These are phyloP conservation scores for Xylaria hypoxylon DNA, from an alignment of 2,329 filamentous ascomycete species.

Conservation along the genomic window DNA sequence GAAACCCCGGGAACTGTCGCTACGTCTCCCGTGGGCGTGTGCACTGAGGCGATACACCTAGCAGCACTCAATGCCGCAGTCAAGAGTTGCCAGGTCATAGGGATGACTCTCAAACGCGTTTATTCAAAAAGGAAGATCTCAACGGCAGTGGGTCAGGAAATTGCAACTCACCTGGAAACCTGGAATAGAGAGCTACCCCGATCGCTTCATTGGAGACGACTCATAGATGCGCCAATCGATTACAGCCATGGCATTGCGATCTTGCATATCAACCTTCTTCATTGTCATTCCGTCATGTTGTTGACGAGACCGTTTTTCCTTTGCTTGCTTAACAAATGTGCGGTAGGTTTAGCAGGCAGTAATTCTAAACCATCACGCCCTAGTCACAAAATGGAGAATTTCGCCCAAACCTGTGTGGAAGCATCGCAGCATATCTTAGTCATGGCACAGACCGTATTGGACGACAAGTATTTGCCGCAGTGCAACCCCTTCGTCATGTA, in stretches of 20 bases:
- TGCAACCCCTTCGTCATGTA: constrained; percentile 69
- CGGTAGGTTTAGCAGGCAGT: constrained; percentile 50
- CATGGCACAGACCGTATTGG: constrained; percentile 59
- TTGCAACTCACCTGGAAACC: constrained; percentile 63
- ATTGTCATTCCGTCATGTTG: constrained; percentile 72
- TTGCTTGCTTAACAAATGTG: constrained; percentile 62
- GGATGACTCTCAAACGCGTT: constrained; percentile 67
- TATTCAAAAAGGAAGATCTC: constrained; percentile 71
- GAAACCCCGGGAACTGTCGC: constrained; percentile 31
- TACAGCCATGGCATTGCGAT: constrained; percentile 67
- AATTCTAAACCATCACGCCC: constrained; percentile 47
- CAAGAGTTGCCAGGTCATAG: constrained; percentile 68
- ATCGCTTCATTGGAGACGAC: constrained; percentile 63
- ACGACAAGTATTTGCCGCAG: constrained; percentile 60
- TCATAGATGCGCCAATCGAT: constrained; percentile 54
- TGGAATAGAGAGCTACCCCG: constrained; percentile 64
- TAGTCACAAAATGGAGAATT: constrained; percentile 56
- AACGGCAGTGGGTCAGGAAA: constrained; percentile 66
- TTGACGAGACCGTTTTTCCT: constrained; percentile 74
- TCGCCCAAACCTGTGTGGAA: constrained; percentile 64
- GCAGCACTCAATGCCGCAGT: constrained; percentile 65
- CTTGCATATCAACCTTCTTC: constrained; percentile 71
- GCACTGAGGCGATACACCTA: constrained; percentile 47
- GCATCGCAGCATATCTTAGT: constrained; percentile 63
- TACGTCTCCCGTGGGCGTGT: constrained; percentile 31